Percentiles rank a stretch among this genome's conserved stretches.
These are phyloP conservation scores for Protomyces macrosporus DNA, from an alignment of 1,139 yeast genomes.

Conservation along the genomic window DNA sequence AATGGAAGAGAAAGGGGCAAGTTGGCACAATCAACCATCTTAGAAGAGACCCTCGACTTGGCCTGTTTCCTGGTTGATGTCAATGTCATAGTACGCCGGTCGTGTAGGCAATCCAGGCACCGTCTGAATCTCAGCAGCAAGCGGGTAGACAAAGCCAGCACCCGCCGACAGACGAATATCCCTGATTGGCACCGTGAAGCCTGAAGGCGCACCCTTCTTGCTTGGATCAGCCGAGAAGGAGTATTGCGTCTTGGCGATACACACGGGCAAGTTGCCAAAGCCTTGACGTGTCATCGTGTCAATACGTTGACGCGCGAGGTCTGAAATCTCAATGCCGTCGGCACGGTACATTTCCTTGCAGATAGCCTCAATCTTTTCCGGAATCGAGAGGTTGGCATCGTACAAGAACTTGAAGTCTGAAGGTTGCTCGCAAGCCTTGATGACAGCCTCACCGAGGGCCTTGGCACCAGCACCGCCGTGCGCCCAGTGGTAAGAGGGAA, in stretches of 20 bases:
- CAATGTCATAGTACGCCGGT: constrained; percentile 95
- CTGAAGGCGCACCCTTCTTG: constrained; percentile 91
- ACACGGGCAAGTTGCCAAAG: constrained; percentile 84
- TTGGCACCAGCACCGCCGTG: constrained; percentile 96
- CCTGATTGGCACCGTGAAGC: constrained; percentile 88
- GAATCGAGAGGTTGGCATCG: constrained; percentile 61
- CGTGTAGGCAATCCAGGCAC: constrained; percentile 95
- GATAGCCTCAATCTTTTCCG: constrained; percentile 74
- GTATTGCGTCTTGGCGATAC: constrained; percentile 97
- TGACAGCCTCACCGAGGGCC: constrained; percentile 78
- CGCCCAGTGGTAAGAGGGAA: constrained; percentile 96
- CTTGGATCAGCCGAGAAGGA: constrained; percentile 91
- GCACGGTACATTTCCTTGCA: constrained; percentile 95
- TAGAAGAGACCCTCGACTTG: constrained; percentile 92
- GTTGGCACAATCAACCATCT: not conserved
- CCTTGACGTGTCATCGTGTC: constrained; percentile 85
- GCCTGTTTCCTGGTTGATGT: constrained; percentile 76
- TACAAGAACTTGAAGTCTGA: constrained; percentile 65
- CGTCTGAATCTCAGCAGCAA: constrained; percentile 96
- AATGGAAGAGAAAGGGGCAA: too few species aligned
- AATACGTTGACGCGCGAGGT: constrained; percentile 78
- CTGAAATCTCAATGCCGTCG: constrained; percentile 75
- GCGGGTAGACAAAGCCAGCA: constrained; percentile 92
- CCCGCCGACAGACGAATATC: constrained; percentile 93
- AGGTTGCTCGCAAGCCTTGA: constrained; percentile 59